Percentiles rank a stretch among this genome's conserved stretches.
Conservation (phyloP, 768 basidiomycete genomes). For the Ramaria sp. region DNA sequence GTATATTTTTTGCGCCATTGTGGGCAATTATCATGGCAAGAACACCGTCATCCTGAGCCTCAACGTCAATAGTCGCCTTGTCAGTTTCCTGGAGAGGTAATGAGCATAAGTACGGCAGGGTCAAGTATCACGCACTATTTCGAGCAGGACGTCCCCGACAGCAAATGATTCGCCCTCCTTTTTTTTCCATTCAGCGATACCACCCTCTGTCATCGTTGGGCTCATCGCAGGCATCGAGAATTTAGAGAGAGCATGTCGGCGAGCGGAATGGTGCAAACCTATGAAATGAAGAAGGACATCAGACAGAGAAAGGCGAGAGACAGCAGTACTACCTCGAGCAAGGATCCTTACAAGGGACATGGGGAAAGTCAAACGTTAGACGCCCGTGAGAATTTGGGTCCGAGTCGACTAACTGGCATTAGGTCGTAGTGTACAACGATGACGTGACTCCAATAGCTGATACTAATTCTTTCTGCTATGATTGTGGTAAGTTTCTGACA, state of each 20-base stretch:
- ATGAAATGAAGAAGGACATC: not conserved
- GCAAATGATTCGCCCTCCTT: conserved; percentile 69
- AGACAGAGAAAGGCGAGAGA: not conserved
- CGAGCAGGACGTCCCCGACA: conserved; percentile 78
- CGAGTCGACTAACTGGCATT: not conserved
- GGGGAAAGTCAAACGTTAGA: not conserved
- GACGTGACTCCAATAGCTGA: not conserved
- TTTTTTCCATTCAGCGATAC: conserved; percentile 86
- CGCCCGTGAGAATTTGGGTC: not conserved
- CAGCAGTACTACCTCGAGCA: not conserved
- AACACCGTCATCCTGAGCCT: conserved; percentile 94
- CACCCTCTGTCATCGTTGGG: conserved; percentile 94
- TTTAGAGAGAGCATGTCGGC: conserved; percentile 53
- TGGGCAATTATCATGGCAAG: conserved; percentile 83
- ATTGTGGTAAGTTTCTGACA: not conserved
- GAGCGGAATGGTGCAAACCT: conserved; percentile 46
- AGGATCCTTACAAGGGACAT: conserved; percentile 9
- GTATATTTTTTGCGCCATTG: conserved; percentile 76
- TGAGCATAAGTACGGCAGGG: not conserved
- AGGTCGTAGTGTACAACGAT: not conserved
- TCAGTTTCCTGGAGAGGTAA: conserved; percentile 64
- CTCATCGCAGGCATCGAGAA: conserved; percentile 96
- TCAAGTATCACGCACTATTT: conserved; percentile 55
- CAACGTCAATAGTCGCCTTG: conserved; percentile 96
- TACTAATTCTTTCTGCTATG: not conserved